These are phyloP conservation scores for Camillea tinctor DNA, from an alignment of 2,329 filamentous ascomycete genomes.

Conservation along the genomic window DNA sequence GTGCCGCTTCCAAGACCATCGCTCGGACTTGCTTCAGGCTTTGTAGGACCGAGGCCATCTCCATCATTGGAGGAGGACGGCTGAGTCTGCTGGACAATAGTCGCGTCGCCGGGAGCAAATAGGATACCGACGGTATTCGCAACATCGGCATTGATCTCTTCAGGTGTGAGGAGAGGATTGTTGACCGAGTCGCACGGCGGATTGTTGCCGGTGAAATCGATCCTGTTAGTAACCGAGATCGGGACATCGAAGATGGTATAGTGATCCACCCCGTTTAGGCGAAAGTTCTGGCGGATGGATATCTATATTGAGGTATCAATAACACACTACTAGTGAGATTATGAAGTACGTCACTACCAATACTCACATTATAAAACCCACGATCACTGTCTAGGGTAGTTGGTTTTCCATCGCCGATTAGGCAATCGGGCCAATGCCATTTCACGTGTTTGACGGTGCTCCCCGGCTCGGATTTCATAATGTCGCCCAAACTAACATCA, in stretches of 20 bases:
- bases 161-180: conserved; percentile 50
- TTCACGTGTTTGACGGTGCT: conserved; percentile 74
- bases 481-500: conserved; percentile 57
- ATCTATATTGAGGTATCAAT: conserved; percentile 45
- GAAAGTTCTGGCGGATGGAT: conserved; percentile 69
- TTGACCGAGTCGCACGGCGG: conserved; percentile 49
- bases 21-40: conserved; percentile 28
- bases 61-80: conserved; percentile 37
- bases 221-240: conserved; percentile 66
- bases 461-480: conserved; percentile 61
- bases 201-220: conserved; percentile 43
- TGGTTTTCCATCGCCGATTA: conserved; percentile 59
- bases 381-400: conserved; percentile 47
- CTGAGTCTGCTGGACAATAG: conserved; percentile 38
- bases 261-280: conserved; percentile 60
- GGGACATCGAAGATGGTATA: conserved; percentile 73
- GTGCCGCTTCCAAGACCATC: conserved; percentile 36
- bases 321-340: background rate
- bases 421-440: conserved; percentile 69
- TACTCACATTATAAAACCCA: conserved; percentile 60
- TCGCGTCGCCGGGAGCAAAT: conserved; percentile 52
- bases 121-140: conserved; percentile 47
- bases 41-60: conserved; percentile 27
- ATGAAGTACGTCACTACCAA: background rate
- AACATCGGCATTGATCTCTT: conserved; percentile 42